These are phyloP conservation scores for Globisporangium rhizosaccharum DNA, from an alignment of 352 stramenopile genomes.

Conservation along the genomic window DNA sequence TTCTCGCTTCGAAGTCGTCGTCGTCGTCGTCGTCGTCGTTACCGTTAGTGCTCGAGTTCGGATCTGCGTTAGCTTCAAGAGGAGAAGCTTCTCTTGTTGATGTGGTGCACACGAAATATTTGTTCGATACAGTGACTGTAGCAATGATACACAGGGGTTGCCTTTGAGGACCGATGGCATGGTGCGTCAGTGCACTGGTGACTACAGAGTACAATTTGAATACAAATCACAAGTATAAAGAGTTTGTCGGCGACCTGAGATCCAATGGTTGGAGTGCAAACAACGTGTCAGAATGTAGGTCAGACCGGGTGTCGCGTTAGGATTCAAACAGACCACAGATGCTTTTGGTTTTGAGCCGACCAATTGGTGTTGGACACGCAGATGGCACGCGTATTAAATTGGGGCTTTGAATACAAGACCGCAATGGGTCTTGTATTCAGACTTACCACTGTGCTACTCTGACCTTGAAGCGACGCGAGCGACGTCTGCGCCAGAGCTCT, in stretches of 20 bases:
- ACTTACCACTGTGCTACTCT: not conserved
- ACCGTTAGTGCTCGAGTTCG: not conserved
- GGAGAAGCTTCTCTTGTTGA: not conserved
- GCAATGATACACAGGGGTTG: too few species aligned
- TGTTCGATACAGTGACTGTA: too few species aligned
- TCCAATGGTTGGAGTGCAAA: not conserved
- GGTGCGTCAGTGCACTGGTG: not conserved
- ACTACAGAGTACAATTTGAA: not conserved
- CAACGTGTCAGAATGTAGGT: not conserved
- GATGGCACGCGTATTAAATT: not conserved
- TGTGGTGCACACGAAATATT: not conserved
- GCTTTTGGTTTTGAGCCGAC: too few species aligned
- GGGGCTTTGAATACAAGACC: too few species aligned
- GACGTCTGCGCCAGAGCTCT: not conserved
- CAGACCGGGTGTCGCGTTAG: constrained; percentile 5
- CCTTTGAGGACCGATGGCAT: not conserved
- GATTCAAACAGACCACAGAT: too few species aligned
- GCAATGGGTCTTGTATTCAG: too few species aligned
- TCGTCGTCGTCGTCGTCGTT: not conserved
- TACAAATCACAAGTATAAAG: constrained; percentile 1
- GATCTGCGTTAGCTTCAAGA: not conserved
- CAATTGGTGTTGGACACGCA: constrained; percentile 8
- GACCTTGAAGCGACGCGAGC: constrained; percentile 10
- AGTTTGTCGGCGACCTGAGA: not conserved
- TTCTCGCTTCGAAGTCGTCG: constrained; percentile 17